Evolutionary conservation across 305 asterid species (phyloP), one percentile per base, ranked within the genome.

Genomic region (Fraxinus xanthoxyloides): DNA sequence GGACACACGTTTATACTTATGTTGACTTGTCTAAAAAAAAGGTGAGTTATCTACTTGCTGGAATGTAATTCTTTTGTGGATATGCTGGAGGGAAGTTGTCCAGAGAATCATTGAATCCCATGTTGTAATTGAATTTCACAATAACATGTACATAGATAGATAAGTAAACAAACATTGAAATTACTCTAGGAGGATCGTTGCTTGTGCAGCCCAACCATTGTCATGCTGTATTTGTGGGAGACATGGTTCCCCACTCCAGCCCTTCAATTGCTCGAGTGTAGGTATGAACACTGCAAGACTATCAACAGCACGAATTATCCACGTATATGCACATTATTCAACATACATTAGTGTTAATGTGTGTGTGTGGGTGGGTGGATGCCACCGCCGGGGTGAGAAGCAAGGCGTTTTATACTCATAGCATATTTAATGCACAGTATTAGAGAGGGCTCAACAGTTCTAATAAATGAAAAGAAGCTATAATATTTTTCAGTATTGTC

Each of bases 61-160:
- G 72, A 21, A 51, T 13, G n/a, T 21, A 75, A 87, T 63, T n/a
- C 80, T 84, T 48, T 63, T 77, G 76, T 82, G 63, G 54, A 61
- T 28, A 87, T 77, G 69, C 87, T 81, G 77, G 83, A 23, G 4
- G 89, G 89, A 67, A 87, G 19, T 28, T 46, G 8, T 59, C 89
- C 90, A 2, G 69, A 81, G 75, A 85, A 80, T 24, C 54, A 74
- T 84, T 85, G 80, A 84, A 35, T 1, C 83, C 79, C 72, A 81
- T 23, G 56, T 13, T 21, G 67, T 13, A 21, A 21, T 23, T 15
- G 70, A 61, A 61, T 21, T 61, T 23, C 72, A 63, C 17, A 15
- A 3, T 35, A 21, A 80, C 5, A 4, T 19, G 72, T 48, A 34
- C 38, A 43, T 43, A 24, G 24, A 56, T 35, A 63, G 32, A 15